Evolutionary conservation across 2,329 filamentous ascomycete genomes (phyloP), one percentile per base, ranked within the genome.

Genomic region (Myriosclerotinia scirpicola): DNA sequence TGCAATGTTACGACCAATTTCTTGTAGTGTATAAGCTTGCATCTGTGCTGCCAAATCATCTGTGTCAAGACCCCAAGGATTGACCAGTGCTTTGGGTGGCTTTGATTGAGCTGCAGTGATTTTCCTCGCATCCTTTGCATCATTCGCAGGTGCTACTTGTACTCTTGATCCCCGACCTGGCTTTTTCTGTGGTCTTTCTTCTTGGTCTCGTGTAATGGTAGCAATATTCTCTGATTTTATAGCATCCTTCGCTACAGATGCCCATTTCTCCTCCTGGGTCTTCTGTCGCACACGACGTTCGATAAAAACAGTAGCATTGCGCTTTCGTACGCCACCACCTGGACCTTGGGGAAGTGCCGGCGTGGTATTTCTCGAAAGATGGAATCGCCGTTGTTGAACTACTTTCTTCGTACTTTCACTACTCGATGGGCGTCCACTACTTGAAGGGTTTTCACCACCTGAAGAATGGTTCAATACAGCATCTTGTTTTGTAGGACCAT

Each of bases 1-100:
- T 1, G 71, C 71, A n/a, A 75, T 67, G 36, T 66, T 75, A 36
- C 74, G 71, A 55, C 77, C 82, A 44, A 89, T 86, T 68, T 88
- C 82, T 70, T 82, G 79, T 69, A 89, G 77, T 0, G 86, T 84
- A 78, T 84, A 89, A 42, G 80, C 78, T 72, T 86, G 81, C 84
- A 87, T 86, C 44, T 84, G 83, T 7, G 80, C 80, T 2, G 83
- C 78, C 46, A 86, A 79, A 69, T 80, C 79, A 52, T 82, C 80
- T 1, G 70, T 72, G 56, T 67, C 72, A 3, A 73, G 69, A 66
- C 76, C 73, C 74, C 74, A 76, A 52, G 72, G 69, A 78, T 84
- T 81, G 54, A 68, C 69, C 11, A 80, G 76, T 36, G 64, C 66
- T 22, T 40, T 54, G 50, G 38, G 68, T 46, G 59, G 60, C 36